Percentiles rank a stretch among this genome's conserved stretches.
These are phyloP conservation scores for Fusarium sp. DNA, from an alignment of 2,329 filamentous ascomycete species.

Conservation along the genomic window DNA sequence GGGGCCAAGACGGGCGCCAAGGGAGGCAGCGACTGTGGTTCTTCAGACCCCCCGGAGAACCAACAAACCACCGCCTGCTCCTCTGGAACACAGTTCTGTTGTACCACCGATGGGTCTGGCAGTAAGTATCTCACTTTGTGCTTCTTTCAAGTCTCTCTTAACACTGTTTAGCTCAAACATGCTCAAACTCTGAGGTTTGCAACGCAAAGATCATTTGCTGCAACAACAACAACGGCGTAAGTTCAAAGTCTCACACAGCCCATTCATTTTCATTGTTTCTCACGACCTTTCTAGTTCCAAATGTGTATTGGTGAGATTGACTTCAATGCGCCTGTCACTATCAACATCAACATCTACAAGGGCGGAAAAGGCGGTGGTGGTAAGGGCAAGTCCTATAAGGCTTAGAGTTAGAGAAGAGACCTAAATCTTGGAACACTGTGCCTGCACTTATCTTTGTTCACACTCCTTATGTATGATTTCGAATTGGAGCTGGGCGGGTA, in stretches of 20 bases:
- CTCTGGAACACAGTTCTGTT: conserved; percentile 35
- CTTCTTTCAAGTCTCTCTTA: background rate
- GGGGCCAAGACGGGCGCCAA: background rate
- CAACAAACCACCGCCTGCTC: conserved; percentile 7
- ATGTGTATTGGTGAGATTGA: conserved; percentile 42
- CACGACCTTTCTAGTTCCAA: conserved; percentile 31
- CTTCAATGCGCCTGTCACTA: conserved; percentile 41
- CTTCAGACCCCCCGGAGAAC: background rate
- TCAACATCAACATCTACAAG: conserved; percentile 34
- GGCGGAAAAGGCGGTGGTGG: conserved; percentile 7
- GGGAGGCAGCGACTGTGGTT: background rate
- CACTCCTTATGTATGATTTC: background rate
- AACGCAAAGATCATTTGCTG: conserved; percentile 39
- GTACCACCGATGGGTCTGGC: conserved; percentile 25
- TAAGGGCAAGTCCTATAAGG: background rate
- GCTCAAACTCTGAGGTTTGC: conserved; percentile 33
- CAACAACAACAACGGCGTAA: conserved; percentile 45
- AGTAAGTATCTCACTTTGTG: conserved; percentile 1
- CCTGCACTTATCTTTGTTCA: background rate
- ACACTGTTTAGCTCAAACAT: conserved; percentile 17
- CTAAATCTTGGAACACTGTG: background rate
- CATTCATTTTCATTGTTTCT: background rate
- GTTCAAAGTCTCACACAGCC: rapidly evolving
- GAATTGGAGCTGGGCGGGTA: background rate
- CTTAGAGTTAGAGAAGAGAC: background rate